Evolutionary conservation across 768 basidiomycete genomes (phyloP), one percentile per base, ranked within the genome.

Genomic region (Kwoniella botswanensis): DNA sequence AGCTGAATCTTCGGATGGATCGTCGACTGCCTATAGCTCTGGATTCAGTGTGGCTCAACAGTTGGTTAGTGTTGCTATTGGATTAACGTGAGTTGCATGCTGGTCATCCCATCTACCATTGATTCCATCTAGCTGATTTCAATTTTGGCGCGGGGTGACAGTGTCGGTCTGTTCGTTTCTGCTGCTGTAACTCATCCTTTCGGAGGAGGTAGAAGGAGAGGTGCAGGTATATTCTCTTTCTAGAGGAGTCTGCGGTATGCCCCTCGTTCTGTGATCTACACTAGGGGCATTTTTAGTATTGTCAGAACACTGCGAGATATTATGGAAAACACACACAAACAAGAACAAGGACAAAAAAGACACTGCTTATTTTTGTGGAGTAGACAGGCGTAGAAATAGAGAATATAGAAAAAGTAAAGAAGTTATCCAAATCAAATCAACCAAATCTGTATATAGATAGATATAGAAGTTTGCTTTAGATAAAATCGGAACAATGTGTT

Each of bases 61-160:
- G 81, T 85, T 93, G 50, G 88, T 94, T 35, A 88, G 89, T 9
- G 92, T 93, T 11, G 88, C 90, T 18, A 89, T 93, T 77, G 92
- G 82, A 55, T 67, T 84, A 44, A 84, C 83, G 80, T 82, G 65
- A 73, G 81, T 82, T 41, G 21, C 12, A 54, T 26, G 4, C 3
- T 29, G 50, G 4, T n/a, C 6, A 29, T 41, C 2, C 26, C 35
- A 5, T 59, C 26, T 13, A 29, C 12, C 41, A 18, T 21, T n/a
- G 21, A 10, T 54, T 53, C 5, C 24, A n/a, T 21, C 52, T 29
- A 7, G 46, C 24, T 11, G 18, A 29, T 29, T 29, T 29, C 5
- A 29, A 29, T 29, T 29, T 29, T 4, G 29, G 5, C 29, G 29
- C 29, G 29, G 29, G 29, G 29, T 29, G 29, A 29, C n/a, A 91